Conservation (phyloP, 2,329 filamentous ascomycete genomes). For the Aspergillus glaucus region DNA sequence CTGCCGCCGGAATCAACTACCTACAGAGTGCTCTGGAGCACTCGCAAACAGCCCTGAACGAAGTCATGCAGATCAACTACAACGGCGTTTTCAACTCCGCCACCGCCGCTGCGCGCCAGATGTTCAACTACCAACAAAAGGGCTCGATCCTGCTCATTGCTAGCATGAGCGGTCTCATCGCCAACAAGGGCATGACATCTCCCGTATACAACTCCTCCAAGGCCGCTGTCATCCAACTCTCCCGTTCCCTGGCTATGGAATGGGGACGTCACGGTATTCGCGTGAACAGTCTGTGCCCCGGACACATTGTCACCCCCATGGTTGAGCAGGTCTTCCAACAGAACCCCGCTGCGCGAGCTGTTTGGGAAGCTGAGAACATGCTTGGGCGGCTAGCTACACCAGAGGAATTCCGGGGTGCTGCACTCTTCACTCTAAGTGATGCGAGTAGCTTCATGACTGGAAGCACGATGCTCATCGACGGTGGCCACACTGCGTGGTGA, state of each 20-base stretch:
- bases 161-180: conserved; percentile 46
- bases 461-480: conserved; percentile 63
- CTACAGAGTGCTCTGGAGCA: conserved; percentile 37
- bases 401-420: conserved; percentile 58
- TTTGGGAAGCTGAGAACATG: conserved; percentile 45
- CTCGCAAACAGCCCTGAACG: conserved; percentile 33
- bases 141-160: conserved; percentile 47
- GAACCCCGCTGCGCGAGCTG: conserved; percentile 55
- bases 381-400: conserved; percentile 49
- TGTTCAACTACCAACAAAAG: conserved; percentile 44
- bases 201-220: conserved; percentile 51
- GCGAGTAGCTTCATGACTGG: conserved; percentile 67
- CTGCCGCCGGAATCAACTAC: conserved; percentile 40
- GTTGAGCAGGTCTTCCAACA: conserved; percentile 70
- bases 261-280: conserved; percentile 47
- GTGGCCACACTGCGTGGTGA: conserved; percentile 54
- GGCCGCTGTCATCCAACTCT: conserved; percentile 48
- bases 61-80: conserved; percentile 46
- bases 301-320: conserved; percentile 62
- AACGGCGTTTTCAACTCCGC: conserved; percentile 46
- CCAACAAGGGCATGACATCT: conserved; percentile 42
- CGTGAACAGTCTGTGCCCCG: conserved; percentile 50
- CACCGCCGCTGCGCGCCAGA: conserved; percentile 43
- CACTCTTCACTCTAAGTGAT: conserved; percentile 61
- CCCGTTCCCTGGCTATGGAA: conserved; percentile 48